Evolutionary conservation across 768 basidiomycete species (phyloP), one percentile per base, ranked within the genome.

Genomic region (Termitomyces eurrhizus): DNA sequence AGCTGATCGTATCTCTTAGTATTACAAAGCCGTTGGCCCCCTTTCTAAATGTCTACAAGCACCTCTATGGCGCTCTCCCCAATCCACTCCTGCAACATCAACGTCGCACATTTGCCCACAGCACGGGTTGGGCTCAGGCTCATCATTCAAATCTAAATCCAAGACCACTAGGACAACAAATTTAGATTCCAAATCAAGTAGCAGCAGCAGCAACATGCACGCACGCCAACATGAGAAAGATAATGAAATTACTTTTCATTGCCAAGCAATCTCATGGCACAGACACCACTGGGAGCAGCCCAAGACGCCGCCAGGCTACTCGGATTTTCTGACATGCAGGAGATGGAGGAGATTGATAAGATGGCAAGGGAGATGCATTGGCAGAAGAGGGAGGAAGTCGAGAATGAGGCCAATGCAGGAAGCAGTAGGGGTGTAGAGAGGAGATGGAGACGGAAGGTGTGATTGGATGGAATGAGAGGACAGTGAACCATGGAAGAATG

Each of bases 321-420:
- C 59, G 93, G 90, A 1, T 95, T 98, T 69, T 94, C 95, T 1
- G 78, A 80, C 64, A 95, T 93, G 4, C 94, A 95, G 71, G 85
- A 92, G 68, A 87, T 84, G 16, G 80, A 78, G 50, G 80, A 80
- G 57, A 94, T 96, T 66, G 95, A 96, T 70, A 74, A 77, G 61
- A 75, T 75, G 59, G 95, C 94, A 9, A 80, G 78, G 59, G 81
- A 83, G 67, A 92, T 94, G 83, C 86, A 90, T 63, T 73, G 73
- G 65, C 77, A 80, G 70, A 93, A 93, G 75, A 77, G 78, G 61
- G 73, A 78, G 7, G 74, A 77, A 58, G 76, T 92, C 6, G 84
- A 85, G 76, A 69, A 77, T 84, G 68, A 67, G 85, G 69, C 2
- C 70, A 66, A 39, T 76, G 78, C 26, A 67, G 69, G 54, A n/a